Conservation (phyloP, 2,329 filamentous ascomycete genomes). For the Alternaria infectoria region DNA sequence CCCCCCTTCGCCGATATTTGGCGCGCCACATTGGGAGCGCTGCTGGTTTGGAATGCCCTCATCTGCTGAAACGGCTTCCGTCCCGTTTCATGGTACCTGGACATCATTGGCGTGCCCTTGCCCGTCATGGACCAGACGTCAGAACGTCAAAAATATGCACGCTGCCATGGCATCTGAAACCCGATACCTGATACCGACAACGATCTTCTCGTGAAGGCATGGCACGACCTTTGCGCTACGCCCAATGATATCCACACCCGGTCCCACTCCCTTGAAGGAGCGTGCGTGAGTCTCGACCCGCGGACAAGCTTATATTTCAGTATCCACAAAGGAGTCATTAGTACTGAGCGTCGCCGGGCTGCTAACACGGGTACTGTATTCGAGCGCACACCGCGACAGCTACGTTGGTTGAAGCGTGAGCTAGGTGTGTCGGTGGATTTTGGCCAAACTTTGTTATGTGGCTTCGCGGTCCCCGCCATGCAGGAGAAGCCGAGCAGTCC, state of each 20-base stretch:
- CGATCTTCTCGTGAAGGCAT: constrained; percentile 24
- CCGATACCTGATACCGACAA: constrained; percentile 26
- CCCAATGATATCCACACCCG: constrained; percentile 19
- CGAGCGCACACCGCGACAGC: constrained; percentile 6
- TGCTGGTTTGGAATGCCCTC: constrained; percentile 24
- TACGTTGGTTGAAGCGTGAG: constrained; percentile 5
- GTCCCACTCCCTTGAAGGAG: constrained; percentile 13
- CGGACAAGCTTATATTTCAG: constrained; percentile 23
- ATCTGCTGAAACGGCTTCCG: constrained; percentile 22
- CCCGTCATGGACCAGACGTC: constrained; percentile 27
- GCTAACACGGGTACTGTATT: constrained; percentile 15
- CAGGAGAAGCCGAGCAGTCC: constrained; percentile 13
- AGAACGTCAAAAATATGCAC: constrained; percentile 26
- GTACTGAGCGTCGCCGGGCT: neutral
- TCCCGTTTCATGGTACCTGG: constrained; percentile 13
- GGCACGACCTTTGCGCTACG: constrained; percentile 14
- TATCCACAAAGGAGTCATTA: constrained; percentile 5
- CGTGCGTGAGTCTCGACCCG: constrained; percentile 18
- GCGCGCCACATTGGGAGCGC: constrained; percentile 3
- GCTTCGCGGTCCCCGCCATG: constrained; percentile 14
- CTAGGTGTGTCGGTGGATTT: constrained; percentile 5
- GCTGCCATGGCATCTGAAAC: constrained; percentile 35
- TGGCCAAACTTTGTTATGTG: constrained; percentile 12
- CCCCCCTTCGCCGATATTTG: neutral
- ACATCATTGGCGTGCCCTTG: constrained; percentile 3